Base-by-base conservation (phyloP, 1,284 basidiomycete genomes). In the Melampsora americana region DNA sequence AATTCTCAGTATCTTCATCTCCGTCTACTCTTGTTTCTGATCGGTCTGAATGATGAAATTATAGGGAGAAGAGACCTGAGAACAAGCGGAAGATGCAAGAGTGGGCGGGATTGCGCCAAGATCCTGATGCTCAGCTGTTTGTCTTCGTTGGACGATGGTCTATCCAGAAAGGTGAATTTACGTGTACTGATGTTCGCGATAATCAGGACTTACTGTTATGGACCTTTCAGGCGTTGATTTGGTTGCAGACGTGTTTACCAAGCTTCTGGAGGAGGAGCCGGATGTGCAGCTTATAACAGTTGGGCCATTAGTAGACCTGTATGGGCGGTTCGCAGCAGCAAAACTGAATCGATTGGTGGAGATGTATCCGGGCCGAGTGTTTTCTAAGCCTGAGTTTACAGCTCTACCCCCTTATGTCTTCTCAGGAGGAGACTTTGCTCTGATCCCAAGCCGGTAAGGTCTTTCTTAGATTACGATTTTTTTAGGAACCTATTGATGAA, bases 61-160 rank as follows among this genome's bases (percentile, higher is more conserved):
- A 16, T 16, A 44, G 42, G 42, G 88, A 90, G n/a, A 89, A 90
- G 79, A 90, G 93, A 76, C 93, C 93, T 0, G 92, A 93, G 81
- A 83, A 87, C 81, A 95, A 95, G 84, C 88, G 92, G 23, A 90
- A 93, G 82, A 91, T 92, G 28, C 93, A 95, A 80, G 92, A 94
- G 83, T 95, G 93, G 93, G 93, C 93, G 56, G 89, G 89, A 68
- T 89, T 95, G 83, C 90, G 89, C 82, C 92, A 95, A 82, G 92
- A 95, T 81, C 90, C 93, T 1, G 85, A 91, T 69, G 89, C 92
- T 1, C 92, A 94, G 83, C 83, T 95, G 65, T 95, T 95, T 82
- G 93, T 95, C 79, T 95, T 95, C 84, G 93, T 95, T 79, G 93
- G 93, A 82, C 90, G 93, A 80, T 95, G 93, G 93, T 95, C 93